Percentiles rank a stretch among this genome's conserved stretches.
These are phyloP conservation scores for Venturia carpophila DNA, from an alignment of 2,329 filamentous ascomycete genomes.

Conservation along the genomic window DNA sequence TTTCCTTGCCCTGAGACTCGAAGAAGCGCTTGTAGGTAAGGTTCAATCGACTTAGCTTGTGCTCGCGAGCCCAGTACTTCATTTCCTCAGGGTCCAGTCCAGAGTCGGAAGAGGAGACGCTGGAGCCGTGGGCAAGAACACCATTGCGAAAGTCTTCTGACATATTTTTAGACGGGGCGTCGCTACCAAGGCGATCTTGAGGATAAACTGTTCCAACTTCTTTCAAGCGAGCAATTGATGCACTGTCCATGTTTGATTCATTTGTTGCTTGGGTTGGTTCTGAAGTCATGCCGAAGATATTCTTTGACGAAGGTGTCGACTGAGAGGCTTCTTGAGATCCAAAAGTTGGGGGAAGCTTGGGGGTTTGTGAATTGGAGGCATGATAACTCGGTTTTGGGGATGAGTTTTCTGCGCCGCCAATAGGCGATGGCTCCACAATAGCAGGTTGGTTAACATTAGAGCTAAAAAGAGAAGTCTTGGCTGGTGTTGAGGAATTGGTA, in stretches of 20 bases:
- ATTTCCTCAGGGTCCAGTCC: slow-evolving; percentile 5
- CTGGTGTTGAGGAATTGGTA: background rate
- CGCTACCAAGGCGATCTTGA: background rate
- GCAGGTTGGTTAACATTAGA: background rate
- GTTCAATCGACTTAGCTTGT: slow-evolving; percentile 10
- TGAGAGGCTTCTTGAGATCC: background rate
- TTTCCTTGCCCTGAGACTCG: background rate
- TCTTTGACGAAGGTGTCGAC: background rate
- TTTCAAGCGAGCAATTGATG: background rate
- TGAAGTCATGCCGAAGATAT: background rate
- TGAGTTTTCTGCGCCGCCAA: background rate
- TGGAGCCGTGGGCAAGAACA: slow-evolving; percentile 1
- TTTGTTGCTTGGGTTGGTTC: slow-evolving; percentile 2
- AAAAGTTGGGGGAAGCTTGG: background rate
- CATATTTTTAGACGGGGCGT: slow-evolving; percentile 4
- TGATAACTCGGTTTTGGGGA: background rate
- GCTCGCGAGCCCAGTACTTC: slow-evolving; percentile 3
- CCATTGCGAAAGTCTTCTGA: background rate
- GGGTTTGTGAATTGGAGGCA: background rate
- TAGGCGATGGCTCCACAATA: background rate
- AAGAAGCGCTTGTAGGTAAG: slow-evolving; percentile 3
- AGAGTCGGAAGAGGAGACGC: background rate
- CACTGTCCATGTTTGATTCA: background rate
- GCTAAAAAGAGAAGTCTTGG: slow-evolving; percentile 7
- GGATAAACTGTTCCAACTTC: background rate